Evolutionary conservation across 148 eudicot species (phyloP), one percentile per base, ranked within the genome.

Genomic region (Diospyros kaki): DNA sequence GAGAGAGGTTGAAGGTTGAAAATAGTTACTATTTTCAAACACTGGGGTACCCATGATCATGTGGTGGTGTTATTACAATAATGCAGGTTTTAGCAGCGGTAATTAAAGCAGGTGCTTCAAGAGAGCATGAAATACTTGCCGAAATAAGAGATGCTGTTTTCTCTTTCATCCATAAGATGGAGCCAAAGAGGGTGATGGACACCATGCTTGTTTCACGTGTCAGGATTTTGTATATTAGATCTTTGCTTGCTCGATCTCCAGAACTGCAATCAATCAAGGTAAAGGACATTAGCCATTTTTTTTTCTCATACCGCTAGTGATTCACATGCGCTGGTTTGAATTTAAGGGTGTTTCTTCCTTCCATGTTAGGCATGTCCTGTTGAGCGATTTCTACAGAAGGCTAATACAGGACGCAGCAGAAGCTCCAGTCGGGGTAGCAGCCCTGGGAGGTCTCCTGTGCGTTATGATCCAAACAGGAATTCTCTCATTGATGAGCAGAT

Each of bases 191-290:
- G 81, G 98, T 95, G 75, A 90, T 95, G 98, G 98, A 95, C 77
- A 92, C 98, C 73, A 93, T 95, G 98, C 97, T 95, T 75, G 91
- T 95, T 81, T 95, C 97, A 56, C 98, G 98, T 87, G 98, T 94
- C 69, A 84, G 98, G 85, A 94, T 94, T 77, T 81, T 94, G 73
- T 94, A 94, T 75, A 90, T 94, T 81, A 85, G 98, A 80, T 94
- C 98, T 71, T 86, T 94, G 89, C 89, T 94, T 84, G 92, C 98
- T 55, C 84, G 95, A 82, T 92, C 98, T 64, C 96, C 98, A n/a
- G 97, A 94, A 87, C 82, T 94, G 78, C 98, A 94, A 77, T 94
- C 98, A 40, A 89, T 92, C 77, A 94, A 88, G 92, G 98, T 94
- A 76, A 74, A 45, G 18, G 9, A 58, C 43, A 56, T 46, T 69